A percentile compares a stretch with the other conserved stretches of the same genome.
phyloP scores from a whole-genome alignment of 495 filamentous ascomycete genomes.

The Trichoderma parareesei region DNA sequence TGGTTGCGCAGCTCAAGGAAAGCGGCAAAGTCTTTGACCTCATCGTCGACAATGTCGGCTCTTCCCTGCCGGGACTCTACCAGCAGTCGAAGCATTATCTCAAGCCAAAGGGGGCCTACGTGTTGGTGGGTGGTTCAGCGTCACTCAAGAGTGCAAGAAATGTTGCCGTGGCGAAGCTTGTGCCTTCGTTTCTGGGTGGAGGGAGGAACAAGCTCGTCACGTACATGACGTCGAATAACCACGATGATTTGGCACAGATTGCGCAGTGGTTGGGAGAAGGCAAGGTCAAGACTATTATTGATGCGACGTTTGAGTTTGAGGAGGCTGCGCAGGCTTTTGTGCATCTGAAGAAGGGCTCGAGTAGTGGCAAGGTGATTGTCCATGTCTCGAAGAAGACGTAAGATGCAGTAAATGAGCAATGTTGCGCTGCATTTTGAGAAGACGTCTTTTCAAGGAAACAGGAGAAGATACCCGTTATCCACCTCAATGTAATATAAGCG shows the following conservation, averaged over 20 bases:
- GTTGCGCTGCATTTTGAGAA: background rate
- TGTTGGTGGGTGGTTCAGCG: slow-evolving; percentile 37
- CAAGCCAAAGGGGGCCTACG: slow-evolving; percentile 35
- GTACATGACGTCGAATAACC: slow-evolving; percentile 30
- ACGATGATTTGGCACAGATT: slow-evolving; percentile 41
- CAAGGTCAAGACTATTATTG: slow-evolving; percentile 10
- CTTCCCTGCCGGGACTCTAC: slow-evolving; percentile 35
- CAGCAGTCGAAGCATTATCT: slow-evolving; percentile 40
- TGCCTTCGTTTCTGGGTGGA: slow-evolving; percentile 49
- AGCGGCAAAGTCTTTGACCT: slow-evolving; percentile 38
- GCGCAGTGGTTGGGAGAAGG: slow-evolving; percentile 26
- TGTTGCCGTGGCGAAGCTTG: slow-evolving; percentile 22
- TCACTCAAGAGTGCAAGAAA: background rate
- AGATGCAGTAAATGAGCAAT: too few relatives aligned
- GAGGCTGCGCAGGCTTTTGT: slow-evolving; percentile 11
- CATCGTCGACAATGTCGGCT: slow-evolving; percentile 49
- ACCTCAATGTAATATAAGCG: too few relatives aligned
- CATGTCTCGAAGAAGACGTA: slow-evolving; percentile 1
- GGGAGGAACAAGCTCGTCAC: slow-evolving; percentile 37
- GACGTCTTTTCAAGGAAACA: too few relatives aligned
- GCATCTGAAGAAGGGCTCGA: slow-evolving; percentile 12
- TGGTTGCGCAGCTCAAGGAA: slow-evolving; percentile 18
- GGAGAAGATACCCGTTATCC: too few relatives aligned
- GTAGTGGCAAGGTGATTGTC: slow-evolving; percentile 13
- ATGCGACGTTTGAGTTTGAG: slow-evolving; percentile 10